These are phyloP conservation scores for Xerocomus minutiporus DNA, from an alignment of 1,284 basidiomycete species.

Conservation along the genomic window DNA sequence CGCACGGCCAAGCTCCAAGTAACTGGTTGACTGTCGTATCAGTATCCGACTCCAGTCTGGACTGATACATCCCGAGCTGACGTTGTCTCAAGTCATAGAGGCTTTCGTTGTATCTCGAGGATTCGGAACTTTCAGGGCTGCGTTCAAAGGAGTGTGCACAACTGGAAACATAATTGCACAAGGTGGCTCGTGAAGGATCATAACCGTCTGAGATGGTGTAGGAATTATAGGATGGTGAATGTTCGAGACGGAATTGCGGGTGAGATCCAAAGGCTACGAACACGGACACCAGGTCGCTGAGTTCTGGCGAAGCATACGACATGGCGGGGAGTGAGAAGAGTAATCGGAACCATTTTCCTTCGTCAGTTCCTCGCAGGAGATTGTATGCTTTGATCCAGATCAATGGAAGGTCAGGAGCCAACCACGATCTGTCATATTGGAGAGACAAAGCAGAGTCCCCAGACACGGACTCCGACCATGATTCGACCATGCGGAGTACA, in stretches of 20 bases:
- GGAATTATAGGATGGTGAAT: constrained; percentile 12
- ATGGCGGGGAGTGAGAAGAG: constrained; percentile 34
- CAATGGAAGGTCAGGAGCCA: constrained; percentile 13
- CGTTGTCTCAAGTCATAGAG: background rate
- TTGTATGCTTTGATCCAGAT: constrained; percentile 34
- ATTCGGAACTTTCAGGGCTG: constrained; percentile 15
- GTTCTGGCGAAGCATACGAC: constrained; percentile 22
- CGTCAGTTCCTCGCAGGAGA: constrained; percentile 17
- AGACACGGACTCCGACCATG: constrained; percentile 3
- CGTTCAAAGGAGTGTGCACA: constrained; percentile 10
- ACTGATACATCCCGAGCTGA: constrained; percentile 7
- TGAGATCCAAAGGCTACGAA: constrained; percentile 29
- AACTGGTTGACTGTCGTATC: background rate
- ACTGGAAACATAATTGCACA: constrained; percentile 7
- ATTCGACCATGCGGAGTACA: constrained; percentile 3
- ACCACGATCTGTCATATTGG: constrained; percentile 22
- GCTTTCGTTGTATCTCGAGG: constrained; percentile 4
- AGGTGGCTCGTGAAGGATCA: background rate
- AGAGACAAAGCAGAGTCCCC: constrained; percentile 9
- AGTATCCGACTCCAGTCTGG: constrained; percentile 7
- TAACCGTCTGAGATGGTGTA: constrained; percentile 18
- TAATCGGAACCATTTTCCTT: constrained; percentile 24
- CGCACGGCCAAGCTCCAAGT: constrained; percentile 17
- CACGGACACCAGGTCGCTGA: constrained; percentile 19
- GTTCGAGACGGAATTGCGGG: constrained; percentile 17